These are phyloP conservation scores for Prunus padus DNA, from an alignment of 306 rosid genomes.

Conservation along the genomic window DNA sequence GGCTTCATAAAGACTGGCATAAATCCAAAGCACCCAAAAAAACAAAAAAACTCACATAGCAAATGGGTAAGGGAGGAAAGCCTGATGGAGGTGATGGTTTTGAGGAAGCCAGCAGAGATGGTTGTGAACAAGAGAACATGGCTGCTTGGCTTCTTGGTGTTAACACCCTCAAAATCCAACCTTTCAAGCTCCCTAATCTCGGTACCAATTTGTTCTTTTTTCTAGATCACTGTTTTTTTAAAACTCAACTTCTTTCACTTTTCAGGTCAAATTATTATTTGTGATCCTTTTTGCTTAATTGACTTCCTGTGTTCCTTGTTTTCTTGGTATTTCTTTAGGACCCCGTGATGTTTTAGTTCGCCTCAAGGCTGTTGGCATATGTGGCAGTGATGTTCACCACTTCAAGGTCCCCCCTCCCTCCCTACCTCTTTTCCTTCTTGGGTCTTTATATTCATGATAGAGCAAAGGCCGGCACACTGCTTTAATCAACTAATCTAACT, in stretches of 20 bases:
- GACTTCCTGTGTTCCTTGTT: neutral
- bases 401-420: neutral
- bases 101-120: no score
- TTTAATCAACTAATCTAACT: no score
- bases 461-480: no score
- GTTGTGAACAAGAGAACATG: neutral
- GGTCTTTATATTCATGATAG: no score
- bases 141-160: neutral
- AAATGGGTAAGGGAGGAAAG: no score
- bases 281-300: no score
- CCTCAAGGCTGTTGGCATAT: neutral
- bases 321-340: neutral
- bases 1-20: no score
- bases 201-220: neutral
- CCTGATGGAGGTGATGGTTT: no score
- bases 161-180: neutral
- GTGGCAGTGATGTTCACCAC: neutral
- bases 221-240: neutral
- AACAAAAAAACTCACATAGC: no score
- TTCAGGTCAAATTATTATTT: neutral
- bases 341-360: neutral
- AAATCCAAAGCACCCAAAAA: no score
- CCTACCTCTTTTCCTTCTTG: neutral
- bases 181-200: neutral
- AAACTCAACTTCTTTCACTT: no score